Base-by-base conservation (phyloP, 176 grass and related monocot species). In the Phyllostachys edulis region DNA sequence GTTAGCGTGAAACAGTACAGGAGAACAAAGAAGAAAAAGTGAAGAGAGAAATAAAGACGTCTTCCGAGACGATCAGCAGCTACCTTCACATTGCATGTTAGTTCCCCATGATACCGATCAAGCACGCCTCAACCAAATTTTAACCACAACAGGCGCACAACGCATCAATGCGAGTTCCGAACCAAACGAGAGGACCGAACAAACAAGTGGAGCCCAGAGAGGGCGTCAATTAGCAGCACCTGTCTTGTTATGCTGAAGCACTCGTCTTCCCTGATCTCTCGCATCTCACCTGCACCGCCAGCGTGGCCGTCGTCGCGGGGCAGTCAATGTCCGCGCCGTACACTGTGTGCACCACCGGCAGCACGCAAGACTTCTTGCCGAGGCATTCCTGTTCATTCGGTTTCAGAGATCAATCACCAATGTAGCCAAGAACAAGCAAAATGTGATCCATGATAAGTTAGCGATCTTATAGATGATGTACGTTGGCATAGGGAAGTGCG, bases 271-370 rank as follows among this genome's bases (percentile, higher is more conserved):
- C 32, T 14, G 68, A n/a, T 65, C 40, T 75, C 16, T 57, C 50
- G 68, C 96, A 95, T 80, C 88, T 91, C 63, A 87, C 93, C 61
- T 95, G 93, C 11, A 98, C 85, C 32, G 89, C 93, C 26, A 95
- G 89, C 17, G 96, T 95, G 55, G 20, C 55, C 3, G 87, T 87
- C 23, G 96, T 93, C 29, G 62, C 63, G 3, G 68, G 91, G 37
- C 96, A 98, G 34, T 83, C 73, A 44, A 89, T 75, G 81, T 98
- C 92, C 0, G 91, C 87, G 1, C 75, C 85, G 9, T 93, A 98
- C 37, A 85, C 37, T 11, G 71, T 66, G 50, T 89, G 79, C 23
- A 63, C 63, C 65, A 95, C 91, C 5, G 85, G 92, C 56, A 93
- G 27, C 36, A 47, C 40, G 23, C 96, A 98, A 1, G 87, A 77